Evolutionary conservation across 768 basidiomycete species (phyloP), one percentile per base, ranked within the genome.

Genomic region (Dentipellis fragilis): DNA sequence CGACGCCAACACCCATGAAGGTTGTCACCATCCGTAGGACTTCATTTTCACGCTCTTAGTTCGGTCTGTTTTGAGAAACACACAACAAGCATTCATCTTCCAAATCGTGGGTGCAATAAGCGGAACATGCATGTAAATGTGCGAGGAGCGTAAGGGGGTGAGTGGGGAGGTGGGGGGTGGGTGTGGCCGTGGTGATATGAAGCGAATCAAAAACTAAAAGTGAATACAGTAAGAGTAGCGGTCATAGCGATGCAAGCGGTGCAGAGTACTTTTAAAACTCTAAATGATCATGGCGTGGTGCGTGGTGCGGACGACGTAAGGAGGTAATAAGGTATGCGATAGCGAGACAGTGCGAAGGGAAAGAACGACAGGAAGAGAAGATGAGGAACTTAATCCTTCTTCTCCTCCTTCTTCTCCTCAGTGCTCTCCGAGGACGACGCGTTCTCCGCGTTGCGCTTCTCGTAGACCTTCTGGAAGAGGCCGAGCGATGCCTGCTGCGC

Each of bases 381-480:
- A 37, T 21, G 21, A 46, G 35, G 54, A 53, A 55, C 59, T 79
- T 84, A 90, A 66, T 93, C 86, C 75, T 91, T 91, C 87, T 92
- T 90, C 76, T 92, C 85, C 66, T 86, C 72, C 61, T 75, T 68
- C 54, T 55, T 61, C 16, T 67, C 53, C 58, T 64, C 55, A 64
- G 84, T 71, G 55, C 70, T 62, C 29, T 67, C 49, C 7, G 69
- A 54, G 1, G 63, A 60, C 19, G 79, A 73, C 17, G 79, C 67
- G 39, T 68, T 73, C 60, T 78, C 79, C 29, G 87, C 85, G 62
- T 80, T 82, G 56, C 87, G 83, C 81, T 95, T 95, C 80, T 93
- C 91, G 68, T 94, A 93, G 12, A 91, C 84, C 85, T 93, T 95
- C 73, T 95, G 89, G 94, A 98, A 98, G 57, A 98, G 85, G 57